Evolutionary conservation across 495 filamentous ascomycete genomes (phyloP), one percentile per base, ranked within the genome.

Genomic region (Penicillium soppii): DNA sequence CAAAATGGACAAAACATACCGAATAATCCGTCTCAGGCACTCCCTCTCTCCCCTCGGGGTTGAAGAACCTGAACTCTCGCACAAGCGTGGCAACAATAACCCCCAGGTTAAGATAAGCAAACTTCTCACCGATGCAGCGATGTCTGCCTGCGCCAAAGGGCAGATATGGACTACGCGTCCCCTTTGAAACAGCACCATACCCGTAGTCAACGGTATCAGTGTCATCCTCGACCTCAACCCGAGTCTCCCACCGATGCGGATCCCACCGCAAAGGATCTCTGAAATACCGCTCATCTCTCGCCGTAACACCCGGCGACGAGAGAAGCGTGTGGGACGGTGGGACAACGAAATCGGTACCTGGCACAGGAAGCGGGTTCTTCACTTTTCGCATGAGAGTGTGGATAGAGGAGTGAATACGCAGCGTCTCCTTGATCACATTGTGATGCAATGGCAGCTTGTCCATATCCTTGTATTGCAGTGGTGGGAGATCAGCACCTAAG

Each of bases 41-140:
- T 0, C 79, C 81, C 52, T 82, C 71, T 54, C 76, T 79, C 8
- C 86, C 89, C 48, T 88, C 80, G 5, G 84, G 66, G 53, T 89
- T 95, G 51, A 72, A 75, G 38, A 96, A 79, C 67, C 83, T 85
- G 70, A 96, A 87, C 29, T 82, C 58, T 30, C 92, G 76, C 39
- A 96, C 86, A 41, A 92, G 74, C 25, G 82, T 86, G n/a, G 87
- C 89, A 41, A 87, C 72, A 57, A 98, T 95, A 9, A 89, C 90
- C 50, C 83, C 82, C 38, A 98, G 75, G 69, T 98, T 92, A 53
- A 96, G 77, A 65, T 95, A 95, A 47, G 94, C 94, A 65, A 97
- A 98, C 61, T 96, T 91, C 73, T 97, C 94, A 39, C 94, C 94
- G 61, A 98, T 97, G 68, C 94, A 98, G 8, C 94, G 73, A 70